These are phyloP conservation scores for Trichoderma oligosporum DNA, from an alignment of 2,329 filamentous ascomycete genomes.

Conservation along the genomic window DNA sequence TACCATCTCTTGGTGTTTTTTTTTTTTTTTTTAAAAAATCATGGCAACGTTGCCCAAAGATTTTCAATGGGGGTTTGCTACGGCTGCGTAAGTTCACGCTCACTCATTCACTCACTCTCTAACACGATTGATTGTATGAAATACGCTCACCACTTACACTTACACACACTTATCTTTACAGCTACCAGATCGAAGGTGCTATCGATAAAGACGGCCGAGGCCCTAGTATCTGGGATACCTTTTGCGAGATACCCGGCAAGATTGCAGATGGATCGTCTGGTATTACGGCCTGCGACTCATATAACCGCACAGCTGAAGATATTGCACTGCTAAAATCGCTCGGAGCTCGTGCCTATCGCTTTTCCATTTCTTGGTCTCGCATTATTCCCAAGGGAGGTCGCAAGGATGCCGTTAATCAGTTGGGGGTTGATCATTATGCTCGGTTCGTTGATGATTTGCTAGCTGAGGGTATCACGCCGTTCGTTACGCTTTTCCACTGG, in stretches of 20 bases:
- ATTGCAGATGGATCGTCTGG: constrained; percentile 75
- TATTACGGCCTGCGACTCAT: constrained; percentile 79
- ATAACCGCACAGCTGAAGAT: constrained; percentile 74
- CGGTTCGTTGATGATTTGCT: constrained; percentile 75
- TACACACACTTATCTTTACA: too few relatives aligned
- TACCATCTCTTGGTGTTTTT: too few relatives aligned
- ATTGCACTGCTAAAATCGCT: constrained; percentile 72
- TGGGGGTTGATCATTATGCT: constrained; percentile 73
- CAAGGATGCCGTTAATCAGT: constrained; percentile 74
- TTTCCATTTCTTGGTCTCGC: constrained; percentile 80
- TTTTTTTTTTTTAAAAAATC: too few relatives aligned
- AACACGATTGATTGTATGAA: too few relatives aligned
- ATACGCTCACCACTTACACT: background rate
- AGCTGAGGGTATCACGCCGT: constrained; percentile 70
- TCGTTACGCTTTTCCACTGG: constrained; percentile 86
- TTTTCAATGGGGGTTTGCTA: constrained; percentile 78
- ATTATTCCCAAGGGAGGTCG: constrained; percentile 84
- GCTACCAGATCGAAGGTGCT: constrained; percentile 84
- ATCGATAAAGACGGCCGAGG: constrained; percentile 71
- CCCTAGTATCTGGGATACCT: constrained; percentile 87
- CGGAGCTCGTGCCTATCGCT: constrained; percentile 73
- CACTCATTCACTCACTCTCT: too few relatives aligned
- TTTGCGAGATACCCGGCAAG: constrained; percentile 75
- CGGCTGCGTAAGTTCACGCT: constrained; percentile 65
- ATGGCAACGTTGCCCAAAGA: constrained; percentile 57